phyloP scores from a whole-genome alignment of 208 protist genomes.

The Angomonas ambiguus region DNA sequence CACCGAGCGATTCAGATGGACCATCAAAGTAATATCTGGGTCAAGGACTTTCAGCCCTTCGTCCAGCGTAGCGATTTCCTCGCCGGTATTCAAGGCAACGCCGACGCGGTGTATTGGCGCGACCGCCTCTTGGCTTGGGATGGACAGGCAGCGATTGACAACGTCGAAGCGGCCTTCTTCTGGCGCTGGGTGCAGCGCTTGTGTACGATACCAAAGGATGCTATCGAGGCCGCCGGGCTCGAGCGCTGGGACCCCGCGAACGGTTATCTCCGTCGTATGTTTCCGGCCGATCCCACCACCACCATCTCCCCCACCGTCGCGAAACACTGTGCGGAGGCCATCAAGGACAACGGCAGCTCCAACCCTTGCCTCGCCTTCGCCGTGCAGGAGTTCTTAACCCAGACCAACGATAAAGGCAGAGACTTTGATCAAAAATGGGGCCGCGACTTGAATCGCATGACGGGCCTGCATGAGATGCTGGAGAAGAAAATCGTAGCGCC shows the following conservation, averaged over 20 bases:
- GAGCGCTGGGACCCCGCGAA: constrained; percentile 13
- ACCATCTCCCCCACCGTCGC: constrained; percentile 19
- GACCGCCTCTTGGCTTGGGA: constrained; percentile 36
- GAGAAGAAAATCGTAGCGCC: constrained; percentile 25
- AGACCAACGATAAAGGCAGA: constrained; percentile 15
- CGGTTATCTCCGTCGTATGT: constrained; percentile 31
- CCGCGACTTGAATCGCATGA: constrained; percentile 45
- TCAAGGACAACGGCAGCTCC: constrained; percentile 12
- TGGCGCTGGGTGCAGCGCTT: constrained; percentile 54
- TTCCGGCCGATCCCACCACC: constrained; percentile 10
- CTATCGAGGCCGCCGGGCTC: constrained; percentile 10
- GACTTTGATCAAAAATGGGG: constrained; percentile 38
- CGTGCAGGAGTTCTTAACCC: constrained; percentile 17
- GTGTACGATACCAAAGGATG: constrained; percentile 35
- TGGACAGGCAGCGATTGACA: constrained; percentile 26
- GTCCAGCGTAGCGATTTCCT: constrained; percentile 21
- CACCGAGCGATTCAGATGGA: constrained; percentile 46
- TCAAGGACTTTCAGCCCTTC: constrained; percentile 22
- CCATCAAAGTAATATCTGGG: constrained; percentile 45
- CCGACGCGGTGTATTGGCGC: constrained; percentile 18
- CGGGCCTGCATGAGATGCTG: constrained; percentile 40
- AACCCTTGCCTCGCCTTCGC: constrained; percentile 31
- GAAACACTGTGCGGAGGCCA: constrained; percentile 5
- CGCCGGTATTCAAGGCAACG: constrained; percentile 18
- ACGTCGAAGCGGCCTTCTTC: constrained; percentile 45